These are phyloP conservation scores for Celoporthe dispersa DNA, from an alignment of 2,329 filamentous ascomycete genomes.

Conservation along the genomic window DNA sequence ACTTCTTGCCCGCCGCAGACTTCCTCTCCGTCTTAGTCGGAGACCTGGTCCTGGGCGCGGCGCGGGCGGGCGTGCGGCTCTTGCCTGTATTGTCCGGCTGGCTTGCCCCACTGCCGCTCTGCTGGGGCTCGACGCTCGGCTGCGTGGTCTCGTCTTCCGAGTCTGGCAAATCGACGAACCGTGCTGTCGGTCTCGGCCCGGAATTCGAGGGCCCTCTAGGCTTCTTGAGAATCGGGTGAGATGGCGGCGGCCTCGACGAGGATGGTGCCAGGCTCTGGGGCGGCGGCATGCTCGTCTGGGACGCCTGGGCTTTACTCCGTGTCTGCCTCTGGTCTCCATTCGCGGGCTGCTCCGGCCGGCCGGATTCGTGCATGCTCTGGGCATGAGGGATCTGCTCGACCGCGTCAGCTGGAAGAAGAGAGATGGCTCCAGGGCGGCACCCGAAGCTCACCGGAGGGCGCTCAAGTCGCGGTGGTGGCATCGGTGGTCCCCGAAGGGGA, in stretches of 20 bases:
- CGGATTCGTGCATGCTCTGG: constrained; percentile 28
- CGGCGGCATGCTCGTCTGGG: constrained; percentile 30
- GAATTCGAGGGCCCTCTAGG: constrained; percentile 56
- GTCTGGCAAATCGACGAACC: constrained; percentile 60
- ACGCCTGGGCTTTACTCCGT: background rate
- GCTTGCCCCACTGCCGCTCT: constrained; percentile 7
- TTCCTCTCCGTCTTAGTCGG: constrained; percentile 39
- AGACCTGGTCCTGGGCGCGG: constrained; percentile 32
- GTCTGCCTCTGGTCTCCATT: background rate
- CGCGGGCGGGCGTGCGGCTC: constrained; percentile 28
- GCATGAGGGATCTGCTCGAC: constrained; percentile 16
- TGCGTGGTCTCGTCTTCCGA: constrained; percentile 47
- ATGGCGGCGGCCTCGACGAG: constrained; percentile 52
- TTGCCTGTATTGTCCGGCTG: constrained; percentile 31
- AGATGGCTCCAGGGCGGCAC: constrained; percentile 13
- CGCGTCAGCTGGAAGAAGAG: constrained; percentile 25
- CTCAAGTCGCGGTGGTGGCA: constrained; percentile 53
- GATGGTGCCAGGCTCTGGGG: constrained; percentile 41
- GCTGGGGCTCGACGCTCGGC: constrained; percentile 31
- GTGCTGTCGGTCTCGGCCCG: constrained; percentile 61
- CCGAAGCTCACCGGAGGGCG: constrained; percentile 49
- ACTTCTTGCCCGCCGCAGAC: constrained; percentile 40
- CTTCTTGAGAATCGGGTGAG: constrained; percentile 66
- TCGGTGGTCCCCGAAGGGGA: constrained; percentile 53
- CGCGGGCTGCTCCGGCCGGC: constrained; percentile 26